Percentiles rank a stretch among this genome's conserved stretches.
Evolutionary conservation across 2,329 filamentous ascomycete species (phyloP).

Genomic region (Penicillium sumatraense): DNA sequence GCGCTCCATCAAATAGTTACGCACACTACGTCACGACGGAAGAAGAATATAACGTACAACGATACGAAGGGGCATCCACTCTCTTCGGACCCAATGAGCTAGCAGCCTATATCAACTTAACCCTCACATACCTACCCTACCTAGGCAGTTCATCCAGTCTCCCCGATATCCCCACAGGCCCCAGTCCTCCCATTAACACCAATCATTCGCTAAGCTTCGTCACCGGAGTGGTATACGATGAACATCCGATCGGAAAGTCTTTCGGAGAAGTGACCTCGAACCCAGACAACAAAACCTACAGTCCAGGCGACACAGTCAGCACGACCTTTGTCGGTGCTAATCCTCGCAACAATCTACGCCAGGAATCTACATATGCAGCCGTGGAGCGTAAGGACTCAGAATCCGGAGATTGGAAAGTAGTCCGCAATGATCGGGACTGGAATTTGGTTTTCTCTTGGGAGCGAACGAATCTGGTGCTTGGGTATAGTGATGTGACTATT

Average conservation of each 20-base stretch:
- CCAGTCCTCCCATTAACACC: conserved; percentile 76
- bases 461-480: conserved; percentile 69
- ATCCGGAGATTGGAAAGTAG: conserved; percentile 63
- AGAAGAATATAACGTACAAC: conserved; percentile 81
- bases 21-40: conserved; percentile 79
- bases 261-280: conserved; percentile 71
- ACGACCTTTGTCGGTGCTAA: conserved; percentile 84
- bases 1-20: conserved; percentile 89
- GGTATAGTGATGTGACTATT: conserved; percentile 77
- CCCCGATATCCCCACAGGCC: conserved; percentile 56
- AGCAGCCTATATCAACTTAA: conserved; percentile 85
- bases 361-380: conserved; percentile 76
- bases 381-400: conserved; percentile 66
- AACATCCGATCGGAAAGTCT: conserved; percentile 63
- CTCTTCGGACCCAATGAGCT: conserved; percentile 83
- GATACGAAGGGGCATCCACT: conserved; percentile 94
- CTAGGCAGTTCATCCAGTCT: conserved; percentile 58
- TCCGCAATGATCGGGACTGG: conserved; percentile 82
- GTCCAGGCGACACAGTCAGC: conserved; percentile 64
- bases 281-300: conserved; percentile 58
- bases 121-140: conserved; percentile 71
- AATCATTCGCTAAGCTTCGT: conserved; percentile 80
- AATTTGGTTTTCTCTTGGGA: conserved; percentile 80
- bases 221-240: conserved; percentile 75
- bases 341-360: conserved; percentile 82